Evolutionary conservation across 2,329 filamentous ascomycete genomes (phyloP).

Genomic region (Fusarium sp.): DNA sequence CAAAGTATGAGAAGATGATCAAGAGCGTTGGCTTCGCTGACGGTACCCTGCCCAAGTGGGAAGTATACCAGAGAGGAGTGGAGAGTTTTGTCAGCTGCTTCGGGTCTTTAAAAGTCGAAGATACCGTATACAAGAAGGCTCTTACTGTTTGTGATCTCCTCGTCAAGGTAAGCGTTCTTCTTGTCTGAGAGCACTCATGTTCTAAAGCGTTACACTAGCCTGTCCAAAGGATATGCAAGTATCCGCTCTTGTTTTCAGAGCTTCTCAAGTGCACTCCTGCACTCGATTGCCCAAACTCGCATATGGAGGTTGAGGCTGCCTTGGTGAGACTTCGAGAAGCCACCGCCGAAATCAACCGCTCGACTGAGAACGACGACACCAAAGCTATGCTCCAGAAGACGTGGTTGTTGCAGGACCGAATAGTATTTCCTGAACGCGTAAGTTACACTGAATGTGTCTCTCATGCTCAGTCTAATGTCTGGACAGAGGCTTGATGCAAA

Average conservation of each 20-base stretch:
- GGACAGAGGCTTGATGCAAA: constrained; percentile 65
- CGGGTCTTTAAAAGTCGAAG: constrained; percentile 76
- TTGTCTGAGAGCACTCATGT: background rate
- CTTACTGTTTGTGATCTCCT: constrained; percentile 88
- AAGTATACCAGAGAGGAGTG: constrained; percentile 86
- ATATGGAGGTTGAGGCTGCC: constrained; percentile 83
- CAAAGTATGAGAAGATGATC: constrained; percentile 89
- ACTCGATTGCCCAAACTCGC: constrained; percentile 86
- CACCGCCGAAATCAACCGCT: constrained; percentile 85
- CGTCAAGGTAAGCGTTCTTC: constrained; percentile 78
- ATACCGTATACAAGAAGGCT: constrained; percentile 78
- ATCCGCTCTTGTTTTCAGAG: constrained; percentile 89
- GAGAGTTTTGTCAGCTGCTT: constrained; percentile 86
- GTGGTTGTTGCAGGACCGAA: constrained; percentile 86
- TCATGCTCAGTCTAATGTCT: background rate
- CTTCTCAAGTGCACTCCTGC: constrained; percentile 87
- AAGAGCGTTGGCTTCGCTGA: constrained; percentile 81
- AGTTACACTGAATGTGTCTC: constrained; percentile 38
- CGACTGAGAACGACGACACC: constrained; percentile 82
- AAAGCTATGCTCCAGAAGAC: constrained; percentile 84
- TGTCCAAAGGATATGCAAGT: constrained; percentile 92
- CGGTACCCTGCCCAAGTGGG: constrained; percentile 80
- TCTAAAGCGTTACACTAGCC: constrained; percentile 69
- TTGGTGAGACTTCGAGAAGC: constrained; percentile 81
- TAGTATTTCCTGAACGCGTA: constrained; percentile 83